phyloP scores from a whole-genome alignment of 352 stramenopile genomes.

The Phytophthora citricola region DNA sequence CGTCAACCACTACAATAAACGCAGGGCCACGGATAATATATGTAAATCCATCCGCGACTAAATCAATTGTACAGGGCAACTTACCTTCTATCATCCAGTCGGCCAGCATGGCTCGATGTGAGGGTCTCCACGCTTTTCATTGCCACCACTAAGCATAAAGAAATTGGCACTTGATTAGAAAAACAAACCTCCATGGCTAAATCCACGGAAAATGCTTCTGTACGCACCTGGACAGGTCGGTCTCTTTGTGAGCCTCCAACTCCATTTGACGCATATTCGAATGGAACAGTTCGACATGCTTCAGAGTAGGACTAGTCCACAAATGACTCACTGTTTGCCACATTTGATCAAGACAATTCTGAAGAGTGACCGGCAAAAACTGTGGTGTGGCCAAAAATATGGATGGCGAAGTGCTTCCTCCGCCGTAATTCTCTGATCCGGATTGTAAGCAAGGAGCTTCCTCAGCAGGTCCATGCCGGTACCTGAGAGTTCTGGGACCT shows the following conservation, averaged over 20 bases:
- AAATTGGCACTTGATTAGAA: background rate
- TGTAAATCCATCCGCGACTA: background rate
- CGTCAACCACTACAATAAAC: background rate
- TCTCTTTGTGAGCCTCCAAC: slow-evolving; percentile 79
- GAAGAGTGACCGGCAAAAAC: slow-evolving; percentile 58
- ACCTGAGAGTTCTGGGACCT: slow-evolving; percentile 78
- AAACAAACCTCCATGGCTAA: too few relatives aligned
- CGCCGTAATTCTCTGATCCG: slow-evolving; percentile 75
- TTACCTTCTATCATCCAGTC: slow-evolving; percentile 93
- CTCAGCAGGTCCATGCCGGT: slow-evolving; percentile 75
- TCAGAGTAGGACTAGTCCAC: slow-evolving; percentile 52
- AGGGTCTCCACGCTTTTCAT: slow-evolving; percentile 77
- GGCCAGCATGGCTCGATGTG: slow-evolving; percentile 91
- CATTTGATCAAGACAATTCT: slow-evolving; percentile 83
- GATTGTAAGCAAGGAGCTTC: slow-evolving; percentile 81
- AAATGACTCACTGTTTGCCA: slow-evolving; percentile 63
- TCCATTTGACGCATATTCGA: slow-evolving; percentile 81
- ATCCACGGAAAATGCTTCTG: too few relatives aligned
- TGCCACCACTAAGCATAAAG: slow-evolving; percentile 32
- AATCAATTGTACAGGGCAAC: background rate
- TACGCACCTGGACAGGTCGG: slow-evolving; percentile 82
- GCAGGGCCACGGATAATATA: background rate
- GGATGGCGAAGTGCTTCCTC: slow-evolving; percentile 84
- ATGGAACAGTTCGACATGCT: slow-evolving; percentile 83
- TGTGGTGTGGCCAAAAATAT: slow-evolving; percentile 63